Percentiles rank a stretch among this genome's conserved stretches.
phyloP scores from a whole-genome alignment of 2,329 filamentous ascomycete species.

The Acephala macrosclerotiorum region DNA sequence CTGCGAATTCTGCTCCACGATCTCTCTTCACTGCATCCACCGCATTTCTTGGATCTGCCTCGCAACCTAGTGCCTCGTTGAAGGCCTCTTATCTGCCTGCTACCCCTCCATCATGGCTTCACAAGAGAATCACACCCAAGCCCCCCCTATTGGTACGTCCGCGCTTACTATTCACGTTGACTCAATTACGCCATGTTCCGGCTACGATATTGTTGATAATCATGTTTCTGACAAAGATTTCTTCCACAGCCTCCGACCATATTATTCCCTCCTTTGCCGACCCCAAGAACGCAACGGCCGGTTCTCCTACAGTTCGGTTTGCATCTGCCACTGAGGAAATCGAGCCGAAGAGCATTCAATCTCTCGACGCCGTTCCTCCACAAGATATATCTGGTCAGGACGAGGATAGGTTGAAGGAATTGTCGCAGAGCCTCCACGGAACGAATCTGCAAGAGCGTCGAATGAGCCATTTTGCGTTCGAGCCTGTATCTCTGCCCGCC shows the following conservation, averaged over 20 bases:
- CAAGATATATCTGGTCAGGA: constrained; percentile 31
- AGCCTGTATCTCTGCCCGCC: constrained; percentile 86
- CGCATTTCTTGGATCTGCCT: constrained; percentile 17
- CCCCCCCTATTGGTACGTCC: constrained; percentile 36
- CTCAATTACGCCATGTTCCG: constrained; percentile 26
- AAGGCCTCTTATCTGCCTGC: constrained; percentile 7
- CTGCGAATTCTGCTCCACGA: constrained; percentile 27
- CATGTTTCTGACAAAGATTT: constrained; percentile 30
- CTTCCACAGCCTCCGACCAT: constrained; percentile 27
- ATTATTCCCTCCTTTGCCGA: constrained; percentile 22
- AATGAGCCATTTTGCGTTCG: constrained; percentile 87
- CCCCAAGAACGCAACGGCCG: constrained; percentile 30
- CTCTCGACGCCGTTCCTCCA: constrained; percentile 39
- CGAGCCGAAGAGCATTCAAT: constrained; percentile 52
- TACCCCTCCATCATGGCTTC: constrained; percentile 30
- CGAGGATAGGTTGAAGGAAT: constrained; percentile 41
- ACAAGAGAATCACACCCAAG: constrained; percentile 29
- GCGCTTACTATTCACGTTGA: constrained; percentile 32
- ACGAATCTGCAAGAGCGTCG: constrained; percentile 81
- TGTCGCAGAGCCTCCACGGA: constrained; percentile 76
- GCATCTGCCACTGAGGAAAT: constrained; percentile 76
- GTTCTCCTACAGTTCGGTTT: constrained; percentile 70
- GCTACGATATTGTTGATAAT: constrained; percentile 19
- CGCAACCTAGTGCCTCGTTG: constrained; percentile 15
- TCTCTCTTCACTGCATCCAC: constrained; percentile 23